Conservation (phyloP, 805 yeast genomes). For the Alloascoidea africana region DNA sequence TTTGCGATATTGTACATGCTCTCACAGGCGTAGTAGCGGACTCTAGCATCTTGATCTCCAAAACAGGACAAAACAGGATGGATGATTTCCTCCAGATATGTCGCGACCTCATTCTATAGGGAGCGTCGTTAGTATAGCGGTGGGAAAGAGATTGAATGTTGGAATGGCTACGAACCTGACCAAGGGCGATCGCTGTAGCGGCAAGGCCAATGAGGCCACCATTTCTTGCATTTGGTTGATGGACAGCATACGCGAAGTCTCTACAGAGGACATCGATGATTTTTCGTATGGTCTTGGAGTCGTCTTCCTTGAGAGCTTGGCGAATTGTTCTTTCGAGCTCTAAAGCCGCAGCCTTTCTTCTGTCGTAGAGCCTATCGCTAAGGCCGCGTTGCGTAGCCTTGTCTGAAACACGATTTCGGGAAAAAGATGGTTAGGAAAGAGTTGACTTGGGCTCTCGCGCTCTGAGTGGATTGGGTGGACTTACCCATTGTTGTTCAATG, state of each 20-base stretch:
- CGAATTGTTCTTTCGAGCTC: conserved; percentile 47
- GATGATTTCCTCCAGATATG: conserved; percentile 51
- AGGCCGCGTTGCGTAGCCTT: conserved; percentile 53
- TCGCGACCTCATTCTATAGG: conserved; percentile 46
- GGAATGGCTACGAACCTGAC: too few species aligned
- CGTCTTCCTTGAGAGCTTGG: conserved; percentile 35
- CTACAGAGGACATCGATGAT: conserved; percentile 45
- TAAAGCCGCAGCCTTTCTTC: conserved; percentile 59
- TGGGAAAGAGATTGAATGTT: background rate
- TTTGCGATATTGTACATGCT: conserved; percentile 72
- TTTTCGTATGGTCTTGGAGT: conserved; percentile 28
- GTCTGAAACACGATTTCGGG: too few species aligned
- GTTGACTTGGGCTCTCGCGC: too few species aligned
- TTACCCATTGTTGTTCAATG: too few species aligned
- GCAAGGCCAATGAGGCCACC: conserved; percentile 79
- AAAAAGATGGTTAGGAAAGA: too few species aligned
- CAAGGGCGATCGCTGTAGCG: conserved; percentile 68
- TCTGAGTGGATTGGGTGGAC: too few species aligned
- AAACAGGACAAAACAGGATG: conserved; percentile 73
- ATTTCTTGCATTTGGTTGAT: conserved; percentile 60
- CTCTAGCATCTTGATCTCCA: conserved; percentile 74
- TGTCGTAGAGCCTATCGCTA: conserved; percentile 61
- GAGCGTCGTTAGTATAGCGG: too few species aligned
- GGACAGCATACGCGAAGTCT: conserved; percentile 47
- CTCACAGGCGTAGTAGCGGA: conserved; percentile 75